These are phyloP conservation scores for Coelastrella sp. DNA, from an alignment of 139 green algal genomes.

Conservation along the genomic window DNA sequence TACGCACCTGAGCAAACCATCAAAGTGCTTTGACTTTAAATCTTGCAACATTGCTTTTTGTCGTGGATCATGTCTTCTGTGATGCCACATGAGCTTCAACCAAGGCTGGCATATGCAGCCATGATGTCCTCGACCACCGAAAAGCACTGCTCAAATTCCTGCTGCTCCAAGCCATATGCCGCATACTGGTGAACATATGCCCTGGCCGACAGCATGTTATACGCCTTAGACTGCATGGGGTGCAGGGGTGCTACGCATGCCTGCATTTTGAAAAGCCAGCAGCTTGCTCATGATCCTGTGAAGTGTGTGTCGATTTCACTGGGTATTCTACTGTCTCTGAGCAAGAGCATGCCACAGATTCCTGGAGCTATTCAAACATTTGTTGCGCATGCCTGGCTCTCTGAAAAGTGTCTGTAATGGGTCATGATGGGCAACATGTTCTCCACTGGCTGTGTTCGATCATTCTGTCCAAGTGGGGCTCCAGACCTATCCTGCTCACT, in stretches of 20 bases:
- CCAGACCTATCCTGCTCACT: background rate
- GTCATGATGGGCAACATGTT: too few species aligned
- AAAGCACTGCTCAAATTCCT: conserved; percentile 74
- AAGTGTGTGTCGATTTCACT: too few species aligned
- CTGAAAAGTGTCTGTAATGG: too few species aligned
- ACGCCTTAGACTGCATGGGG: conserved; percentile 61
- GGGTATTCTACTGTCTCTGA: too few species aligned
- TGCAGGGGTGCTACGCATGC: conserved; percentile 45
- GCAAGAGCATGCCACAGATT: too few species aligned
- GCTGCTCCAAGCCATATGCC: conserved; percentile 66
- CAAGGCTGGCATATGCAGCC: conserved; percentile 50
- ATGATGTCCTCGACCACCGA: conserved; percentile 74
- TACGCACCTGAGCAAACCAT: too few species aligned
- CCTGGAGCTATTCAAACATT: too few species aligned
- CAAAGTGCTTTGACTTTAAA: too few species aligned
- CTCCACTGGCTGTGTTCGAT: too few species aligned
- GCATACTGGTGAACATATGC: conserved; percentile 88
- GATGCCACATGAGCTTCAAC: background rate
- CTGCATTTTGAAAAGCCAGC: background rate
- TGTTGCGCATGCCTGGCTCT: background rate
- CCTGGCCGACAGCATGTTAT: conserved; percentile 68
- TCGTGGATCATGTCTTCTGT: too few species aligned
- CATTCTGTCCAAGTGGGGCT: too few species aligned
- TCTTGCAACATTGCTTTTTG: too few species aligned
- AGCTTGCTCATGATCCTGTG: background rate